These are phyloP conservation scores for Parsonsia alboflavescens DNA, from an alignment of 257 asterid species.

Conservation along the genomic window DNA sequence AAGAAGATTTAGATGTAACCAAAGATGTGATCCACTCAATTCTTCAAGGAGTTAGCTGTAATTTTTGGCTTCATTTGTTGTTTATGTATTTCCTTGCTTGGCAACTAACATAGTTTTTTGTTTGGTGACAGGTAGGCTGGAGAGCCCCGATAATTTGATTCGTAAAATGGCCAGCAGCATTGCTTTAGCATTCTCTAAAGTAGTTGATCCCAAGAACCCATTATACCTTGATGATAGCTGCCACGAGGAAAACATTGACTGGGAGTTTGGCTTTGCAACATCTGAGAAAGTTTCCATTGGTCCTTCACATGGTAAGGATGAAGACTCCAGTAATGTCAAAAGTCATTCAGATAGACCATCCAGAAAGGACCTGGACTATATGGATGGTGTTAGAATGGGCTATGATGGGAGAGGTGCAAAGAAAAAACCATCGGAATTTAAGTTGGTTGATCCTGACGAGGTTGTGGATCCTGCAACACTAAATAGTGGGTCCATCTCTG, in stretches of 20 bases:
- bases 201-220: conserved; percentile 86
- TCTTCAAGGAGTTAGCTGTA: conserved; percentile 95
- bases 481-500: conserved; percentile 31
- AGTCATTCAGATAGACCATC: conserved; percentile 18
- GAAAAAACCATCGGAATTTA: conserved; percentile 33
- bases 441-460: conserved; percentile 78
- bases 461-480: conserved; percentile 74
- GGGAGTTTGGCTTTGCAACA: conserved; percentile 70
- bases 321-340: conserved; percentile 31
- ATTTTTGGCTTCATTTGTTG: conserved; percentile 19
- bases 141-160: conserved; percentile 70
- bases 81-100: conserved; percentile 12
- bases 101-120: conserved; percentile 7
- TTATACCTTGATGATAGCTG: conserved; percentile 81
- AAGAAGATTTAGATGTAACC: conserved; percentile 72
- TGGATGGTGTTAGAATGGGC: conserved; percentile 26
- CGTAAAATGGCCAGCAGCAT: conserved; percentile 92
- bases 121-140: conserved; percentile 78
- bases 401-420: conserved; percentile 26
- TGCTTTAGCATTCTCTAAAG: conserved; percentile 82
- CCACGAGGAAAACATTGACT: conserved; percentile 64
- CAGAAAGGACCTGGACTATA: conserved; percentile 31
- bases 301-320: conserved; percentile 25
- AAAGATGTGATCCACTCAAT: conserved; percentile 76
- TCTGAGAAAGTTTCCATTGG: conserved; percentile 27